Evolutionary conservation across 768 basidiomycete species (phyloP).

Genomic region (Kwoniella dejecticola): DNA sequence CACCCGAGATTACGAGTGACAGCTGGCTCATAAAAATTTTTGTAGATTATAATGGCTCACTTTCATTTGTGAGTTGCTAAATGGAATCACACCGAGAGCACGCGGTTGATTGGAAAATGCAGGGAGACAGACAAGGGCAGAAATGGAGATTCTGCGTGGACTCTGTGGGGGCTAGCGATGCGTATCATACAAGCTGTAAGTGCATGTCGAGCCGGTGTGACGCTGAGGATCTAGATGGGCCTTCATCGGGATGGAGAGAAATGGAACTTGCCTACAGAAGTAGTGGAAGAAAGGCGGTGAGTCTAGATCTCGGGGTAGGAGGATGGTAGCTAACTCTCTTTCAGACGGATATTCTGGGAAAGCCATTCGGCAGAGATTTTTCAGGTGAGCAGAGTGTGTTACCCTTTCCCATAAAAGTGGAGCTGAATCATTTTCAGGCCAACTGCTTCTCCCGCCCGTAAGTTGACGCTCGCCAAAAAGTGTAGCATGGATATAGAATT

Average conservation of each 20-base stretch:
- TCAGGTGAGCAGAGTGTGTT: constrained; percentile 14
- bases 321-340: background rate
- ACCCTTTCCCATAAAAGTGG: too few species aligned
- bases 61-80: constrained; percentile 20
- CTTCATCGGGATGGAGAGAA: constrained; percentile 23
- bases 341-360: constrained; percentile 27
- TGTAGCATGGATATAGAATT: background rate
- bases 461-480: background rate
- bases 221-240: constrained; percentile 14
- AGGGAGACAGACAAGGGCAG: constrained; percentile 32
- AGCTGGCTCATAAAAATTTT: background rate
- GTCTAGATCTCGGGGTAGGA: background rate
- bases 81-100: background rate
- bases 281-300: constrained; percentile 21
- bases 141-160: constrained; percentile 38
- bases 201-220: background rate
- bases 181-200: constrained; percentile 30
- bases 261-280: constrained; percentile 21
- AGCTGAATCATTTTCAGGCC: constrained; percentile 6
- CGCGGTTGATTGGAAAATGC: constrained; percentile 10
- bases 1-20: background rate
- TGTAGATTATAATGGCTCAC: constrained; percentile 25
- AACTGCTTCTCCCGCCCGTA: constrained; percentile 22
- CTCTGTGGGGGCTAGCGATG: constrained; percentile 37
- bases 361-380: constrained; percentile 22